Evolutionary conservation across 176 grass and related monocot species (phyloP).

Genomic region (Oryza brachyantha): DNA sequence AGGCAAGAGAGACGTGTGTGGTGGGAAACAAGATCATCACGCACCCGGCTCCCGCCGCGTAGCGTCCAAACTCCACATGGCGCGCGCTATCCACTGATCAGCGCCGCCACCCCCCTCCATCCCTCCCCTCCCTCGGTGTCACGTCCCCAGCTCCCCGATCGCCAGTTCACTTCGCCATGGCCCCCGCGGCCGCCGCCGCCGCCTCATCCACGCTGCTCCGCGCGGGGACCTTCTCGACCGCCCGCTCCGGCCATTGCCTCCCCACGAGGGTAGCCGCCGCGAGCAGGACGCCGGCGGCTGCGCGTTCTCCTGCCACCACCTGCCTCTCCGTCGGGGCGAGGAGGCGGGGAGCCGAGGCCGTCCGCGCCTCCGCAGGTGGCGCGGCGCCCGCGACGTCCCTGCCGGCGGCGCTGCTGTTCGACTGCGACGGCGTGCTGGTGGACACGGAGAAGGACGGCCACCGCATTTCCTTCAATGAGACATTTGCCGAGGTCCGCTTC

Average conservation of each 20-base stretch:
- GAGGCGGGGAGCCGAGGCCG: background rate
- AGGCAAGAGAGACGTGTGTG: background rate
- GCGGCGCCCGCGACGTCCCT: slow-evolving; percentile 13
- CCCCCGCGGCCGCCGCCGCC: background rate
- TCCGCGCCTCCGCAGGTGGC: background rate
- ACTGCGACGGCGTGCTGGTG: slow-evolving; percentile 94
- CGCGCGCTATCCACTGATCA: background rate
- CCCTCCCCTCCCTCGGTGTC: too few relatives aligned
- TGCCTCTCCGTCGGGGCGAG: background rate
- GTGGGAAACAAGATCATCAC: background rate
- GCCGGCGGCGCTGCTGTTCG: slow-evolving; percentile 77
- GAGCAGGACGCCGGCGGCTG: background rate
- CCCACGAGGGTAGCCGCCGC: background rate
- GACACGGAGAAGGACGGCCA: slow-evolving; percentile 98
- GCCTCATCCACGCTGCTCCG: slow-evolving; percentile 11
- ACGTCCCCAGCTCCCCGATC: too few relatives aligned
- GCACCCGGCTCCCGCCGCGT: background rate
- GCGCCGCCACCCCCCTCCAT: too few relatives aligned
- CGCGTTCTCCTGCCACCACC: background rate
- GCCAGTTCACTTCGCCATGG: too few relatives aligned
- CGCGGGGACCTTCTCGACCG: background rate
- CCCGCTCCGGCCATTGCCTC: background rate
- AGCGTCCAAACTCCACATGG: background rate
- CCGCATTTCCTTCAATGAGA: slow-evolving; percentile 93
- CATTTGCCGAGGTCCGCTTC: slow-evolving; percentile 69